These are phyloP conservation scores for Didymella sp. DNA, from an alignment of 2,329 filamentous ascomycete genomes.

Conservation along the genomic window DNA sequence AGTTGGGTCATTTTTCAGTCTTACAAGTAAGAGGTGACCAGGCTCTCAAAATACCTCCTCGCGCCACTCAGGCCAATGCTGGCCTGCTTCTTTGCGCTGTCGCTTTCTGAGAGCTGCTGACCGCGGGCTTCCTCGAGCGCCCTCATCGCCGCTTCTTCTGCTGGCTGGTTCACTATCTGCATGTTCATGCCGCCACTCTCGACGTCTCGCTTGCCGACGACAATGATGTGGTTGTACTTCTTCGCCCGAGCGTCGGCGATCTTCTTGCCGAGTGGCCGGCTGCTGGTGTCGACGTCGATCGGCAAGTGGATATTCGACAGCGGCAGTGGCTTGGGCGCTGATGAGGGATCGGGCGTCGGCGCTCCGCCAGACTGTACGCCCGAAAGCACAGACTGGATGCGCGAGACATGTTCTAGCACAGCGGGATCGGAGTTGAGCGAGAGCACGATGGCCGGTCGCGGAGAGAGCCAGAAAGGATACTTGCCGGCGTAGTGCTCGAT, in stretches of 20 bases:
- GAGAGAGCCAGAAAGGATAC: slow-evolving; percentile 90
- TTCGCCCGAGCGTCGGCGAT: slow-evolving; percentile 73
- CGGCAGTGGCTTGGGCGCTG: slow-evolving; percentile 49
- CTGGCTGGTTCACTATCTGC: slow-evolving; percentile 50
- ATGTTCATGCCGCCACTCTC: slow-evolving; percentile 35
- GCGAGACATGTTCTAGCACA: slow-evolving; percentile 59
- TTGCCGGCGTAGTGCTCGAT: slow-evolving; percentile 80
- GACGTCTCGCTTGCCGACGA: slow-evolving; percentile 64
- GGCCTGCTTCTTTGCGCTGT: slow-evolving; percentile 25
- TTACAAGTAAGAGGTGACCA: slow-evolving; percentile 40
- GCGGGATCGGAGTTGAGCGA: slow-evolving; percentile 70
- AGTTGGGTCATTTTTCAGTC: neutral
- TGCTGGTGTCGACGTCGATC: slow-evolving; percentile 73
- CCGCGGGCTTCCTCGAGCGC: slow-evolving; percentile 46
- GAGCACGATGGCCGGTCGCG: slow-evolving; percentile 76
- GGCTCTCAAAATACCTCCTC: slow-evolving; percentile 41
- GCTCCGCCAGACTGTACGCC: slow-evolving; percentile 32
- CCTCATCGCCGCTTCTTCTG: slow-evolving; percentile 32
- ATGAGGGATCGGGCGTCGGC: slow-evolving; percentile 5
- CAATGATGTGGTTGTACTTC: slow-evolving; percentile 76
- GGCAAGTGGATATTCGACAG: slow-evolving; percentile 67
- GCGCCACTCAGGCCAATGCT: slow-evolving; percentile 29
- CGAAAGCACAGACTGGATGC: slow-evolving; percentile 46
- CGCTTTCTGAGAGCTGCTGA: slow-evolving; percentile 21
- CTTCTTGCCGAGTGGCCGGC: slow-evolving; percentile 70